Base-by-base conservation (phyloP, 2,329 filamentous ascomycete genomes). In the Stachybotrys elegans region DNA sequence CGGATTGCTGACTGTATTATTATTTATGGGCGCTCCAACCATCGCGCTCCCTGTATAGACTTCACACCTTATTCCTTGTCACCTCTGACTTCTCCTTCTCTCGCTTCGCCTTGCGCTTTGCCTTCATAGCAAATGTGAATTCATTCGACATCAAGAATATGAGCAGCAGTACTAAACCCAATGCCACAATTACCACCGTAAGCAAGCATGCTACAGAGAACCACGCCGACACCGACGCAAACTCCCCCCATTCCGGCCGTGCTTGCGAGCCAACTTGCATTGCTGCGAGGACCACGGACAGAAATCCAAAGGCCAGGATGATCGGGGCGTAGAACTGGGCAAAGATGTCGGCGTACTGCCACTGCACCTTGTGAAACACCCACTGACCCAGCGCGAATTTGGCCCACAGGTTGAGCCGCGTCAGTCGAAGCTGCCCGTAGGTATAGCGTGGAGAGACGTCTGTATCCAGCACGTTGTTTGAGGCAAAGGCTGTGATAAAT, bases 301-400 rank as follows among this genome's bases (percentile, higher is more conserved):
- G 23, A 23, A 40, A 40, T 6, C 22, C 38, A 29, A 40, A 40
- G 12, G 20, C 38, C 38, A 40, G 38, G 22, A 40, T 14, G 21
- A 40, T 23, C 11, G 38, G 38, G n/a, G 38, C 38, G 22, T 40
- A 40, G 38, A 40, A 40, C 38, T 40, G 38, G 7, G 38, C 38
- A 19, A 40, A 40, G 21, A 40, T 23, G 38, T 40, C 38, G 22
- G 38, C 38, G 38, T 40, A 40, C 38, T 40, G 38, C 38, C 38
- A 40, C 4, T 13, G 38, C 22, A 40, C 38, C 17, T 40, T 40
- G 8, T 40, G 22, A 16, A 40, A 40, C 6, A 16, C 8, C 22
- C 22, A 40, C 14, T 17, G 21, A 11, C 38, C 21, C 38, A 40
- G 22, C 21, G 38, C 38, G n/a, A 16, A n/a, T n/a, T 9, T 14